Evolutionary conservation across 306 rosid species (phyloP), one percentile per base, ranked within the genome.

Genomic region (Cucumis hystrix): DNA sequence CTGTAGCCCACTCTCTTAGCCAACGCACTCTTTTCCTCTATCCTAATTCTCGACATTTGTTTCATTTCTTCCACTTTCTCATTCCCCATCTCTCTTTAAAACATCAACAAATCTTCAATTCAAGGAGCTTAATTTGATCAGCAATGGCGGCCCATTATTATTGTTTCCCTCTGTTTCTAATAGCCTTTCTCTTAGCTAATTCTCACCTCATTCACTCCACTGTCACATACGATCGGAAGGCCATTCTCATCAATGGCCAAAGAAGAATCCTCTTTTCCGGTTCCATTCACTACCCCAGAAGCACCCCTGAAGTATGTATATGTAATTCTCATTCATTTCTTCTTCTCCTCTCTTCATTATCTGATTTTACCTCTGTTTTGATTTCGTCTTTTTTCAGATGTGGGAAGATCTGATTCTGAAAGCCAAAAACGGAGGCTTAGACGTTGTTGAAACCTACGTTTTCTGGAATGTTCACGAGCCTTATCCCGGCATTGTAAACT

Each of bases 391-490:
- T 28, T 28, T 28, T 13, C 18, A 94, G 98, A 91, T 90, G 98
- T 94, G 98, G 98, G 95, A 90, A 84, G 96, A 88, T 90, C 95
- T 94, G 86, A 91, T 91, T 84, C 79, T 23, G 80, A 94, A 94
- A 89, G 96, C 97, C 1, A 94, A 90, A 87, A 90, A 90, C 56
- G 98, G 98, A 37, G 97, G 98, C 8, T 16, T 94, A 10, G 98
- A 94, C 84, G 92, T 90, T 7, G 77, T 94, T 77, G 95, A 94
- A 82, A 94, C 97, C 82, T 94, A 94, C 56, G 93, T 91, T 62
- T 94, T 94, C 75, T 94, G 98, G 98, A 94, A 94, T 59, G 93
- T 87, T 58, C 98, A 94, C 2, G 97, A 94, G 85, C 97, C 98
- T 77, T 84, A 91, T 84, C 96, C 87, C 70, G 92, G 96, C 85